phyloP scores from a whole-genome alignment of 176 grass and related monocot genomes.

The Triticum dicoccoides region DNA sequence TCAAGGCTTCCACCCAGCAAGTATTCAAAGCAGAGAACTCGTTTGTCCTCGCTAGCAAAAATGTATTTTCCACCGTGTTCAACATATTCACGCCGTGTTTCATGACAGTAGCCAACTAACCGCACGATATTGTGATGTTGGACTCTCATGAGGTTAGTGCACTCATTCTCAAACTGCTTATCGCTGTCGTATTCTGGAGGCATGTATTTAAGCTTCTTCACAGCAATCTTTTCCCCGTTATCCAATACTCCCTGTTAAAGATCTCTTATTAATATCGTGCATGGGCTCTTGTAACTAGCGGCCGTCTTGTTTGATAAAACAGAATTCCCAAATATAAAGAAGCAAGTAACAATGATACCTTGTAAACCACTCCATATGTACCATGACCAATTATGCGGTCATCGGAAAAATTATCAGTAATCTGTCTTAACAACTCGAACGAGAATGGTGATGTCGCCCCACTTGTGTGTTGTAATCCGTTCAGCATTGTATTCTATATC shows the following conservation, averaged over 20 bases:
- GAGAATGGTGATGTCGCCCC: neutral
- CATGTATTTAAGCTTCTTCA: neutral
- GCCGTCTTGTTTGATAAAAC: neutral
- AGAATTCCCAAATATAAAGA: neutral
- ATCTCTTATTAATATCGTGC: neutral
- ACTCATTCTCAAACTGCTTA: neutral
- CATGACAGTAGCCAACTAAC: neutral
- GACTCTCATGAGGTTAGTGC: neutral
- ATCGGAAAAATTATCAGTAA: neutral
- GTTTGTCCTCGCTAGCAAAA: fast-evolving
- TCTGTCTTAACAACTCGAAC: neutral
- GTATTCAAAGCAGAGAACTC: neutral
- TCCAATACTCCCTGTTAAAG: neutral
- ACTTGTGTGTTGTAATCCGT: neutral
- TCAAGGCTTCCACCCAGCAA: neutral
- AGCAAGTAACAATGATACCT: neutral
- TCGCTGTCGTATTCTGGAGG: neutral
- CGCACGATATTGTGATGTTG: neutral
- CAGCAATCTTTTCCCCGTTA: neutral
- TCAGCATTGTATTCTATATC: neutral
- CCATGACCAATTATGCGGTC: neutral
- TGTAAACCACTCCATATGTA: neutral
- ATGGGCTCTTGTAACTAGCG: neutral
- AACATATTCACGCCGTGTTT: neutral
- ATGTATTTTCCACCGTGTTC: neutral